Conservation (phyloP, 2,329 filamentous ascomycete species). For the Huntiella bhutanensis region DNA sequence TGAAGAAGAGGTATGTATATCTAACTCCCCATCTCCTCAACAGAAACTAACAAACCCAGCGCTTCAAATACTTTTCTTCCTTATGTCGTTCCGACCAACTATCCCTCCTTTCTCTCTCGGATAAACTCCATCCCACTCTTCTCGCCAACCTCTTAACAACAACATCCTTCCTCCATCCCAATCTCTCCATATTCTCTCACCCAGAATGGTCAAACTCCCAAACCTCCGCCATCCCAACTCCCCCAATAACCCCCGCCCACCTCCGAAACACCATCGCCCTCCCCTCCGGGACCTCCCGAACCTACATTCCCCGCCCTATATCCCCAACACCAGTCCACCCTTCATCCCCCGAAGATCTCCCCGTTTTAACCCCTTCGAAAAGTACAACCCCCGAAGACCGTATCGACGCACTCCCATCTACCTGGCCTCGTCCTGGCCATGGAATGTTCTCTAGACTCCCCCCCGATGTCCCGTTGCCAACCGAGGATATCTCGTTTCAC, state of each 20-base stretch:
- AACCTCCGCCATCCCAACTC: constrained; percentile 2
- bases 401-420: constrained; percentile 20
- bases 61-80: constrained; percentile 21
- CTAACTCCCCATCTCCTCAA: not conserved
- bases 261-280: constrained; percentile 9
- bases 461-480: constrained; percentile 21
- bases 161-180: constrained; percentile 23
- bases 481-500: constrained; percentile 25
- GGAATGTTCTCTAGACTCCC: constrained; percentile 23
- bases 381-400: constrained; percentile 15
- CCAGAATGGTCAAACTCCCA: constrained; percentile 21
- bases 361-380: constrained; percentile 6
- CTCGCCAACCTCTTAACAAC: constrained; percentile 24
- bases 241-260: constrained; percentile 4
- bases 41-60: constrained; percentile 15
- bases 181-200: constrained; percentile 24
- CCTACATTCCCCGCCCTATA: constrained; percentile 6
- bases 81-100: constrained; percentile 22
- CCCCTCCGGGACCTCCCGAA: constrained; percentile 1
- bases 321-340: not conserved
- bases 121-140: constrained; percentile 23
- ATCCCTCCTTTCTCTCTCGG: constrained; percentile 23
- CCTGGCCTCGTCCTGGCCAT: constrained; percentile 23
- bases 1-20: constrained; percentile 18
- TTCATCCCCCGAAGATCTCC: constrained; percentile 3